Base-by-base conservation (phyloP, 75 land plant genomes). In the Azolla pinnata region DNA sequence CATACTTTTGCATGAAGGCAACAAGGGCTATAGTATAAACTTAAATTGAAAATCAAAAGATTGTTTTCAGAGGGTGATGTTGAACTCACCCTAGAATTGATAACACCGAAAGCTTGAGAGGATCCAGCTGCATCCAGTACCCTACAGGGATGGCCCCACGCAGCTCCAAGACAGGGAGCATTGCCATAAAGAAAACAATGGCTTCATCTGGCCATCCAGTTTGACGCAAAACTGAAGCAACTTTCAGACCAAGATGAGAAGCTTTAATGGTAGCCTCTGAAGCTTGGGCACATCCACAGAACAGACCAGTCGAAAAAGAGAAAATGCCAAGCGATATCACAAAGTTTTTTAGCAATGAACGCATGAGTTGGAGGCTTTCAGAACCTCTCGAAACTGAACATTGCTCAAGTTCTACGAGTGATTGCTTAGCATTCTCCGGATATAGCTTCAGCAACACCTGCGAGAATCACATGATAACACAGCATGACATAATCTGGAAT, bases 141-240 rank as follows among this genome's bases (percentile, higher is more conserved):
- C 99, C 96, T 33, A 95, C 88, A 45, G 96, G 99, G 62, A 95
- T 89, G 19, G 99, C 99, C 16, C 96, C 99, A 60, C 99, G 86
- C 24, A 95, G 91, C 88, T 95, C 99, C 21, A 95, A 58, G 28
- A 90, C 85, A 29, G 99, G 99, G 40, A 95, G 83, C 32, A 78
- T 83, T 4, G 99, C 96, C 31, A 95, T 62, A 2, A 75, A 66
- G 33, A 81, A 79, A 14, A 95, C 99, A 10, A 95, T 70, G 10
- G 81, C 81, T 64, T 89, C 88, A 63, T 89, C 99, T 29, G 83
- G 69, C 87, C 87, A 89, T 4, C 96, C 96, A 1, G 69, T 79
- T 24, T 65, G 54, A 32, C 91, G 67, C 54, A 95, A 52, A 29
- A 69, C 73, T 4, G 57, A 42, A 12, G 99, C 96, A 46, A 95